These are phyloP conservation scores for Ophiosphaerella herpotricha DNA, from an alignment of 2,329 filamentous ascomycete genomes.

Conservation along the genomic window DNA sequence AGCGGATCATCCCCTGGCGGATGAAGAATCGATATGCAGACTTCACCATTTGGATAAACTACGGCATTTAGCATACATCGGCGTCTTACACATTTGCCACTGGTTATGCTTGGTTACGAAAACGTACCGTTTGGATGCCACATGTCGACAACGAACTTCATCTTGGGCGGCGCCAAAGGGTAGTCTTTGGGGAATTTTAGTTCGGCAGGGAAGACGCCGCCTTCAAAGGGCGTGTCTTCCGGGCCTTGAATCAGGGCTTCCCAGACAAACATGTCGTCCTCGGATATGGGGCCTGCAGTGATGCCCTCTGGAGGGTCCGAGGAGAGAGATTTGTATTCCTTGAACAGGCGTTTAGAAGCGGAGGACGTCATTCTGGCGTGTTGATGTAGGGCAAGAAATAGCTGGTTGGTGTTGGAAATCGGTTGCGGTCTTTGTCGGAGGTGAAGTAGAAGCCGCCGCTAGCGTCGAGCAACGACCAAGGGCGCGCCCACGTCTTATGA, in stretches of 20 bases:
- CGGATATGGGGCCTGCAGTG: conserved; percentile 86
- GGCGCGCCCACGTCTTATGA: too few species aligned
- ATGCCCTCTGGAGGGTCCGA: conserved; percentile 98
- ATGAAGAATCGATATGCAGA: conserved; percentile 97
- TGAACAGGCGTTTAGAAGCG: conserved; percentile 79
- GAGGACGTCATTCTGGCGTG: conserved; percentile 53
- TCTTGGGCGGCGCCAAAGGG: conserved; percentile 82
- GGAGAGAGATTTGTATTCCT: conserved; percentile 93
- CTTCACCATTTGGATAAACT: conserved; percentile 82
- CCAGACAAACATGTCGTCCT: conserved; percentile 96
- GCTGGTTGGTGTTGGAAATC: not conserved
- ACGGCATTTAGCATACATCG: conserved; percentile 5
- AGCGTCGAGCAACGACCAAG: too few species aligned
- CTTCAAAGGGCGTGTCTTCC: conserved; percentile 93
- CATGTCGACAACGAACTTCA: conserved; percentile 83
- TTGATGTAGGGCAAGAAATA: not conserved
- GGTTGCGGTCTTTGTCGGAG: not conserved
- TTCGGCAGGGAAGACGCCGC: conserved; percentile 87
- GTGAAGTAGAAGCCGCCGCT: not conserved
- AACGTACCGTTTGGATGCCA: conserved; percentile 86
- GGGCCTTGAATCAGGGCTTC: conserved; percentile 95
- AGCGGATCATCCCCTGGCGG: conserved; percentile 92
- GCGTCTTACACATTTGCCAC: not conserved
- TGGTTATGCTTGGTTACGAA: too few species aligned
- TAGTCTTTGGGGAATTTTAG: conserved; percentile 85